Conservation (phyloP, 2,329 filamentous ascomycete genomes). For the Botrytis fabae region DNA sequence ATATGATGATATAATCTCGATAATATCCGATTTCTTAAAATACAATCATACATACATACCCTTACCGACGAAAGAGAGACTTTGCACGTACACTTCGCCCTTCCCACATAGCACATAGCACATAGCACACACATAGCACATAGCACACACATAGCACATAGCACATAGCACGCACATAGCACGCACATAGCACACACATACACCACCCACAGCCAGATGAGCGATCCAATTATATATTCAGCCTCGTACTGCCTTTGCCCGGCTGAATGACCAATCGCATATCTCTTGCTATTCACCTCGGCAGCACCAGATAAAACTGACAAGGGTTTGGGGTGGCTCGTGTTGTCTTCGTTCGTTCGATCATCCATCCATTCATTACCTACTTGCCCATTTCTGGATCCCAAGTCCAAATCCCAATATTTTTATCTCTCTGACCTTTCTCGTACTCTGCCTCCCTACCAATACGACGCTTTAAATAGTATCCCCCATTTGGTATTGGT, state of each 20-base stretch:
- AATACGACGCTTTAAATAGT: conserved; percentile 13
- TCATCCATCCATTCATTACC: not conserved
- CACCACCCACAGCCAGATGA: not conserved
- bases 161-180: too few relatives aligned
- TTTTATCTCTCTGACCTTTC: not conserved
- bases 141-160: too few relatives aligned
- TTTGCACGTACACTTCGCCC: too few relatives aligned
- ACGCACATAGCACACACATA: too few relatives aligned
- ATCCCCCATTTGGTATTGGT: not conserved
- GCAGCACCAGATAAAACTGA: not conserved
- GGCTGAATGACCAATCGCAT: not conserved
- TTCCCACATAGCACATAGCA: too few relatives aligned
- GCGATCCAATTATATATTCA: conserved; percentile 4
- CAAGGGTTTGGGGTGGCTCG: conserved; percentile 10
- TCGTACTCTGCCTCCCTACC: not conserved
- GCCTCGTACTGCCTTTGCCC: conserved; percentile 1
- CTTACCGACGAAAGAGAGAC: too few relatives aligned
- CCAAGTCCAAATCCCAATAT: not conserved
- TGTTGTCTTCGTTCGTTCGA: not conserved
- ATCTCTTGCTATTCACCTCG: not conserved
- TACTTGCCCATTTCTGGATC: conserved; percentile 1
- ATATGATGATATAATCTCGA: not conserved
- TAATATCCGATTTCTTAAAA: conserved; percentile 8
- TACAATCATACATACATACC: not conserved
- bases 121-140: too few relatives aligned